Evolutionary conservation across 1,284 basidiomycete species (phyloP).

Genomic region (Pascua guehoae): DNA sequence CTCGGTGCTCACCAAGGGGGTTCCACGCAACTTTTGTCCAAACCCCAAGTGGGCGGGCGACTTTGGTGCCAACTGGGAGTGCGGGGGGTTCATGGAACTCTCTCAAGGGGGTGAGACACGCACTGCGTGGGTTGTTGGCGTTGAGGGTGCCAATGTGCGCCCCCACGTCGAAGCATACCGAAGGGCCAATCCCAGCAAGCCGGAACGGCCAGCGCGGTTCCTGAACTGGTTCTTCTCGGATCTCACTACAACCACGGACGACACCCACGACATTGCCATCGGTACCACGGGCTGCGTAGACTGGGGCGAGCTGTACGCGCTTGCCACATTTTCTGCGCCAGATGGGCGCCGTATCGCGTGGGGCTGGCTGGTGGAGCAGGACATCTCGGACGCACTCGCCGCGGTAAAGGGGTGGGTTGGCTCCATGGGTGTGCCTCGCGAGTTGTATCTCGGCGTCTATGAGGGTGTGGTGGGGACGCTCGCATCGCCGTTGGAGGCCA

Average conservation of each 20-base stretch:
- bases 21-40: conserved; percentile 1
- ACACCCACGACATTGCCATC: not conserved
- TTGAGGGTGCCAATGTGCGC: conserved; percentile 7
- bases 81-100: conserved; percentile 14
- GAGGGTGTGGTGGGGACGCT: conserved; percentile 5
- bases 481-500: not conserved
- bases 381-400: conserved; percentile 9
- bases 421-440: conserved; percentile 20
- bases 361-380: conserved; percentile 25
- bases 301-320: conserved; percentile 19
- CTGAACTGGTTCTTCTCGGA: conserved; percentile 2
- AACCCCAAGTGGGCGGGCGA: conserved; percentile 13
- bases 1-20: conserved; percentile 3
- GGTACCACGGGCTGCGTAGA: conserved; percentile 16
- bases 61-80: conserved; percentile 24
- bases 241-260: not conserved
- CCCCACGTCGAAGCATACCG: not conserved
- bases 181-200: not conserved
- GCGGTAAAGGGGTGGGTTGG: conserved; percentile 20
- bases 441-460: conserved; percentile 15
- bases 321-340: conserved; percentile 9
- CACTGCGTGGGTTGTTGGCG: not conserved
- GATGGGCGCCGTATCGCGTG: conserved; percentile 12
- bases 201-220: not conserved
- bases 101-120: not conserved